Base-by-base conservation (phyloP, 129 eudicot species). In the Chrysanthemum makinoi region DNA sequence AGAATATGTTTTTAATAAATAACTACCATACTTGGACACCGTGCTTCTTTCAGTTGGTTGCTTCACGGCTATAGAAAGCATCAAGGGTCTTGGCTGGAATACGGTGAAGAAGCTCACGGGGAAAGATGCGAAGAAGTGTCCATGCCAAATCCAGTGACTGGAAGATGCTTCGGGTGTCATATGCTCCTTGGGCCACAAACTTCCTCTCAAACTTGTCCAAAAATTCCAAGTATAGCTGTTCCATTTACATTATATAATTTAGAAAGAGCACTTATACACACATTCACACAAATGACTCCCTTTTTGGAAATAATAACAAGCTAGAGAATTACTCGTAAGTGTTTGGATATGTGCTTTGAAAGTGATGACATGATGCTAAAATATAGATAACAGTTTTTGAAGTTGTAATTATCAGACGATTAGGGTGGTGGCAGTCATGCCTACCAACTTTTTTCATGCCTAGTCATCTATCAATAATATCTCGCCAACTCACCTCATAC, bases 1-100 rank as follows among this genome's bases (percentile, higher is more conserved):
- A 65, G 49, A 17, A 70, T 57, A 49, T 2, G 48, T 24, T 15
- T 74, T 54, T 56, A 60, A 61, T 33, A 60, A 30, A 60, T 68
- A 15, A 24, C 33, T 61, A 60, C 48, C 30, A 72, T 68, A 62
- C 46, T 39, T 6, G 60, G 54, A 33, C 60, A 11, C 6, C 56
- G 66, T 39, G 10, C 2, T 68, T 28, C 43, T 12, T 15, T 65
- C 72, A 73, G 69, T 94, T 90, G 64, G 87, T 68, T 59, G 94
- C 85, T n/a, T 94, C 99, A 39, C 99, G 87, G 85, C 97, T 94
- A 86, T 94, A 94, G 80, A 72, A 94, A 15, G 80, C 86, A 63
- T 94, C 99, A 20, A 94, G 97, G 68, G 99, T 94, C 88, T 94
- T 94, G 30, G 99, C 99, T 55, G 99, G 99, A 62, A 94, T 94